Percentiles rank a stretch among this genome's conserved stretches.
These are phyloP conservation scores for Lentinula sp. DNA, from an alignment of 768 basidiomycete genomes.

Conservation along the genomic window DNA sequence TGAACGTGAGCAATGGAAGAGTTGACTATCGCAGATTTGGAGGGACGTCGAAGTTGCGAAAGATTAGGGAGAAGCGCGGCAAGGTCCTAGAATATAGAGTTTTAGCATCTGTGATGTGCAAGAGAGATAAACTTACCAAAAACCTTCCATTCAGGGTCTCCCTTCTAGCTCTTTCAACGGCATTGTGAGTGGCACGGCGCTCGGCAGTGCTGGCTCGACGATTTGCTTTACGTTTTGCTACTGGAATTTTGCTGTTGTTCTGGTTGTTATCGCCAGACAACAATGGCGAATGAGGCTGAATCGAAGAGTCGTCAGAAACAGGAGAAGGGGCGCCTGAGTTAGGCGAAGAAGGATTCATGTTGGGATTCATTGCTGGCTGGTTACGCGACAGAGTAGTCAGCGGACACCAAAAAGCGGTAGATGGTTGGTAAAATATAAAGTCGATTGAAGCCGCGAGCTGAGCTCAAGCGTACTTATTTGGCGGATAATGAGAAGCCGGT, in stretches of 20 bases:
- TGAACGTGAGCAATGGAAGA: slow-evolving; percentile 88
- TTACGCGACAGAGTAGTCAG: slow-evolving; percentile 36
- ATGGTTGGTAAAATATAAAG: slow-evolving; percentile 29
- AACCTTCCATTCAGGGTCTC: slow-evolving; percentile 94
- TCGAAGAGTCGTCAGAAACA: slow-evolving; percentile 34
- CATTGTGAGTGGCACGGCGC: slow-evolving; percentile 94
- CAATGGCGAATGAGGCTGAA: slow-evolving; percentile 43
- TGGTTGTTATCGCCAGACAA: slow-evolving; percentile 17
- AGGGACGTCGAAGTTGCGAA: slow-evolving; percentile 86
- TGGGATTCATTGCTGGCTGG: slow-evolving; percentile 27
- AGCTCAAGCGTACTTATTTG: slow-evolving; percentile 58
- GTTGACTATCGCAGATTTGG: slow-evolving; percentile 96
- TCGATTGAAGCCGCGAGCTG: slow-evolving; percentile 45
- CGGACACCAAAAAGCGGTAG: slow-evolving; percentile 27
- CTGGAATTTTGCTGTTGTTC: slow-evolving; percentile 14
- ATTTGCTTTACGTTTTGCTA: slow-evolving; percentile 70
- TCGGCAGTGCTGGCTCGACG: slow-evolving; percentile 95
- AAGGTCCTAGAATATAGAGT: slow-evolving; percentile 53
- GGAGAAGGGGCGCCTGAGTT: slow-evolving; percentile 32
- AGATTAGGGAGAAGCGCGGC: slow-evolving; percentile 89
- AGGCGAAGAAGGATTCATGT: slow-evolving; percentile 30
- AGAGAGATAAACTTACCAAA: slow-evolving; percentile 46
- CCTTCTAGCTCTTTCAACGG: slow-evolving; percentile 88
- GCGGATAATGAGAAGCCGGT: slow-evolving; percentile 57
- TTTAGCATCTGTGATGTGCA: neutral